Percentiles rank a stretch among this genome's conserved stretches.
phyloP scores from a whole-genome alignment of 208 protist species.

The Leishmania major region DNA sequence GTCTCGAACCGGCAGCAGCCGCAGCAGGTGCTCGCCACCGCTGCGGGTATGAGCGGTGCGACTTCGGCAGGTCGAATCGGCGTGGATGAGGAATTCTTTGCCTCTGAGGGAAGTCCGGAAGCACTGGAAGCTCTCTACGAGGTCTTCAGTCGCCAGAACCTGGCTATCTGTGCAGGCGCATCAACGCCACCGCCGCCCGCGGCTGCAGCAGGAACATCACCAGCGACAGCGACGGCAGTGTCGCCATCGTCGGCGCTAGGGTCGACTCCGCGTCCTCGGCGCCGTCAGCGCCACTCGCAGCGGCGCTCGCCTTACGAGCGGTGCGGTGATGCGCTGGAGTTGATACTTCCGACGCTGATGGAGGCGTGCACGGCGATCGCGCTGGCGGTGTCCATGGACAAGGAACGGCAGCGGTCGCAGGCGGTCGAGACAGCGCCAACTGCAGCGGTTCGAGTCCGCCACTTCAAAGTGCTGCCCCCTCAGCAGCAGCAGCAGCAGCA shows the following conservation, averaged over 20 bases:
- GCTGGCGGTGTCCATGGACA: conserved; percentile 34
- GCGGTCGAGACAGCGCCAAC: background rate
- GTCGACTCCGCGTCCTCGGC: conserved; percentile 7
- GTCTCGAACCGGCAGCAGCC: background rate
- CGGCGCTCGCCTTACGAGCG: conserved; percentile 30
- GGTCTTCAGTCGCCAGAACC: background rate
- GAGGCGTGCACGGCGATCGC: conserved; percentile 29
- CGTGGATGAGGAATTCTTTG: conserved; percentile 12
- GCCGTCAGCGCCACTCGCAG: conserved; percentile 27
- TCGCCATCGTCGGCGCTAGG: background rate
- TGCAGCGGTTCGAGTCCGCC: conserved; percentile 15
- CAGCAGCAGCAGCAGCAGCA: conserved; percentile 13
- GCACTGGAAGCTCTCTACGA: conserved; percentile 25
- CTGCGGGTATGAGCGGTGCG: background rate
- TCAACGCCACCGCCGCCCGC: background rate
- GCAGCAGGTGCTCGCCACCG: background rate
- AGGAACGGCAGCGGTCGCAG: conserved; percentile 20
- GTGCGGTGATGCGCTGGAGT: conserved; percentile 33
- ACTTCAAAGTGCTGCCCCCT: conserved; percentile 20
- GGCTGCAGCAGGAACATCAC: background rate
- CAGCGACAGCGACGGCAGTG: background rate
- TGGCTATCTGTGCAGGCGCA: background rate
- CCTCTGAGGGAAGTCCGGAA: conserved; percentile 8
- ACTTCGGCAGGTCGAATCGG: background rate
- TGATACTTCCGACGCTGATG: conserved; percentile 38